These are phyloP conservation scores for Polygonum maritimum DNA, from an alignment of 148 eudicot species.

Conservation along the genomic window DNA sequence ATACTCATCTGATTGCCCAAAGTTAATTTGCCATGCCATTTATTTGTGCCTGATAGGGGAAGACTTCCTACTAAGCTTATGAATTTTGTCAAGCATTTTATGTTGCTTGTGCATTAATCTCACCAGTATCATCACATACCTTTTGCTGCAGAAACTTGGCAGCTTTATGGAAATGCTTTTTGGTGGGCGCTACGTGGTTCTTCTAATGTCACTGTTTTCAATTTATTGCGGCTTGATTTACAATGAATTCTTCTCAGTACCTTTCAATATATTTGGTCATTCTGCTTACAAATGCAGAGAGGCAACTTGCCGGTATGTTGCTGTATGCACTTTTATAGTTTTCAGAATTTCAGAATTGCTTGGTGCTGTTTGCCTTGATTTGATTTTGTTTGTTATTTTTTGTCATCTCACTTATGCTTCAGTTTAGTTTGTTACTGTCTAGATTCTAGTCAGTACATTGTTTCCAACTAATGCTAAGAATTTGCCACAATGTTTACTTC, in stretches of 20 bases:
- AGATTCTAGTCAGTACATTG: not conserved
- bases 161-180: constrained; percentile 99
- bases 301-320: constrained; percentile 66
- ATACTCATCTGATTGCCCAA: not conserved
- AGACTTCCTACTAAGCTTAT: not conserved
- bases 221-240: constrained; percentile 91
- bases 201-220: constrained; percentile 88
- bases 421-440: not conserved
- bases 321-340: constrained; percentile 1
- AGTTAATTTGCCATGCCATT: not conserved
- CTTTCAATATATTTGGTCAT: constrained; percentile 83
- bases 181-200: constrained; percentile 95
- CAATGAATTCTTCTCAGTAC: constrained; percentile 96
- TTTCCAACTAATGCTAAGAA: not conserved
- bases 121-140: not conserved
- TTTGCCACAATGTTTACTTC: not conserved
- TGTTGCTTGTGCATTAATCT: not conserved
- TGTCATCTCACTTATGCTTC: not conserved
- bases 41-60: not conserved
- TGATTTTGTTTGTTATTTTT: not conserved
- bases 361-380: not conserved
- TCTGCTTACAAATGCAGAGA: constrained; percentile 96
- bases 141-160: constrained; percentile 50
- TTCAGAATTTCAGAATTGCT: not conserved
- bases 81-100: not conserved